Base-by-base conservation (phyloP, 345 rosid genomes). In the Populus nigra region DNA sequence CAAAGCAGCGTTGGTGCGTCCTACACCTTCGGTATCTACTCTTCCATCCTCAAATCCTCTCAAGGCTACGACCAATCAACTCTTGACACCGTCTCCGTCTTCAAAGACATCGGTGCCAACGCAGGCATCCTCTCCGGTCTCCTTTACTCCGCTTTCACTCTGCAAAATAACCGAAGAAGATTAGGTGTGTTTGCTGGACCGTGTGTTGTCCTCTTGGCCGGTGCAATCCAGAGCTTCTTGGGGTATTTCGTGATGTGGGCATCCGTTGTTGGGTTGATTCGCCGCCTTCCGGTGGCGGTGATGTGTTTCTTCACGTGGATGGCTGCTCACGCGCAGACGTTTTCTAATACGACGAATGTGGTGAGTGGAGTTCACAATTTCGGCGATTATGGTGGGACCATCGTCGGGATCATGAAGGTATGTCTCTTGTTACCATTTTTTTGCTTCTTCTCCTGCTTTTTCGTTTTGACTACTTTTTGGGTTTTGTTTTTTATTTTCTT, bases 41-140 rank as follows among this genome's bases (percentile, higher is more conserved):
- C 98, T 50, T 77, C 95, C 9, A 39, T 76, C 68, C 90, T 94
- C 72, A 94, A 94, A 85, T 88, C 96, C 67, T 84, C 87, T 47
- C 98, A 94, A 79, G 81, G 73, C 73, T 91, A 93, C 88, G 89
- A 91, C 79, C 98, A 93, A 81, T 89, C 91, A 20, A 94, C 98
- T 8, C 98, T 94, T 77, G 98, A 94, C 87, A 93, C 93, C 83
- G 90, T 94, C 83, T 94, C 97, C 55, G 98, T 94, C 85, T 93
- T 91, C 87, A 94, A 94, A 63, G 97, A 94, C 86, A 93, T 94
- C 84, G 97, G 98, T 25, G 95, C 97, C 57, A 93, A 93, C 90
- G 86, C 82, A 83, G 98, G 97, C 6, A 53, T 90, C 86, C 83
- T 92, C 69, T 88, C 97, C 17, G 98, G 98, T 36, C 84, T 93